These are phyloP conservation scores for Neurospora sp. DNA, from an alignment of 495 filamentous ascomycete genomes.

Conservation along the genomic window DNA sequence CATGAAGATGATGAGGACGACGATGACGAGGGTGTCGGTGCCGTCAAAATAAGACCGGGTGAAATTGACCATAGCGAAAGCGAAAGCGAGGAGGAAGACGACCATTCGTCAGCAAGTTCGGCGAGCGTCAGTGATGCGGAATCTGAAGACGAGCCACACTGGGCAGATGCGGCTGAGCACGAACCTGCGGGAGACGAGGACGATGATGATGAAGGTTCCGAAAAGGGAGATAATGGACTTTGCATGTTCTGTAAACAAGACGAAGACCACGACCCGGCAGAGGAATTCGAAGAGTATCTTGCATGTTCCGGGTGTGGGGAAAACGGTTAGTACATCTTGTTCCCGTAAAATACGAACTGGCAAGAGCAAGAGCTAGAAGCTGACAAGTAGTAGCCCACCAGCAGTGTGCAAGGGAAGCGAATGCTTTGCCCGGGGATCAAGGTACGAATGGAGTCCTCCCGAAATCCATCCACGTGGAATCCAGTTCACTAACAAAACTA, in stretches of 20 bases:
- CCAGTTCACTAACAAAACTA: conserved; percentile 23
- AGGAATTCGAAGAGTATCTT: conserved; percentile 81
- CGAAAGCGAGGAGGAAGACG: conserved; percentile 18
- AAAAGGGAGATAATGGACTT: conserved; percentile 55
- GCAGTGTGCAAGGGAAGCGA: conserved; percentile 79
- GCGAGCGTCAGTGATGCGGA: conserved; percentile 27
- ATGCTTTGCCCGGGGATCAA: conserved; percentile 45
- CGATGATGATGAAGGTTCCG: conserved; percentile 51
- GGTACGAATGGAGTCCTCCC: conserved; percentile 13
- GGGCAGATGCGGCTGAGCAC: conserved; percentile 51
- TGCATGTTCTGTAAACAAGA: conserved; percentile 69
- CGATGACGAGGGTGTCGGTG: conserved; percentile 58
- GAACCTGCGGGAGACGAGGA: conserved; percentile 50
- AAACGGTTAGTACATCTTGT: conserved; percentile 58
- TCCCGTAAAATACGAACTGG: conserved; percentile 9
- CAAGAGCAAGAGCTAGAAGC: conserved; percentile 5
- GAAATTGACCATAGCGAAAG: conserved; percentile 40
- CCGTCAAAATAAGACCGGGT: conserved; percentile 59
- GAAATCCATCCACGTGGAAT: neutral
- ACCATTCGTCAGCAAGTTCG: conserved; percentile 11
- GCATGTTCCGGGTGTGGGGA: conserved; percentile 74
- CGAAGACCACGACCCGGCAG: conserved; percentile 76
- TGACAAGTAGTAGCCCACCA: conserved; percentile 64
- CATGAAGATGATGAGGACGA: conserved; percentile 36
- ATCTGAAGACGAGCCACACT: conserved; percentile 30